Base-by-base conservation (phyloP, 1,284 basidiomycete species). In the Limonomyces culmigenus region DNA sequence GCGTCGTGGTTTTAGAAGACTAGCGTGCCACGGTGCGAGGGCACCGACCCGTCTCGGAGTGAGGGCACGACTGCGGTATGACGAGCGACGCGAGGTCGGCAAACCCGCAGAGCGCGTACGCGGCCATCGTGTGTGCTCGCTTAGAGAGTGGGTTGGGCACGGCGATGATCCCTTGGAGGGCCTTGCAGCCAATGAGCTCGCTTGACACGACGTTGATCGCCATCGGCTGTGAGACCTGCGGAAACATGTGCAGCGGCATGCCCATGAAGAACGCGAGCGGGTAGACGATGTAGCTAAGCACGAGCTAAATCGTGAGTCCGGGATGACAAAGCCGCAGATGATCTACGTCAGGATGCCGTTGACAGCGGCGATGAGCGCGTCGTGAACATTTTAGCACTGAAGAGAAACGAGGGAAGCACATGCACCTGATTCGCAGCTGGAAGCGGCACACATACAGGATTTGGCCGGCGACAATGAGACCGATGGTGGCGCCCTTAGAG, bases 291-390 rank as follows among this genome's bases (percentile, higher is more conserved):
- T 93, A 88, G 32, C 85, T 76, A 42, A 91, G 59, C 48, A 91
- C 68, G 42, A 92, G 70, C 53, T 92, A 73, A 19, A 93, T 63
- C 3, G 86, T 91, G 37, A 93, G 71, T 0, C 67, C 61, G 49
- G 64, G 48, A 93, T 81, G 33, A 81, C 81, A 53, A 89, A 88
- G 41, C 83, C 86, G 43, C 66, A 68, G 35, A 88, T 88, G 51
- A 91, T 71, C 81, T 85, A 93, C 30, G 85, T 89, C 32, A 92
- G 66, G 10, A 91, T 60, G 32, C 83, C 88, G 52, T 93, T 87
- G 55, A 88, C 70, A 32, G 69, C 67, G 39, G 81, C 74, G 38
- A 93, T 70, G 40, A 91, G 74, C 5, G 85, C 70, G 38, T 72
- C 25, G 81, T 85, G 34, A 87, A 60, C 41, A 89, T 77, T 47